Percentiles rank a stretch among this genome's conserved stretches.
Evolutionary conservation across 176 grass and related monocot genomes (phyloP).

Genomic region (Oryza meridionalis): DNA sequence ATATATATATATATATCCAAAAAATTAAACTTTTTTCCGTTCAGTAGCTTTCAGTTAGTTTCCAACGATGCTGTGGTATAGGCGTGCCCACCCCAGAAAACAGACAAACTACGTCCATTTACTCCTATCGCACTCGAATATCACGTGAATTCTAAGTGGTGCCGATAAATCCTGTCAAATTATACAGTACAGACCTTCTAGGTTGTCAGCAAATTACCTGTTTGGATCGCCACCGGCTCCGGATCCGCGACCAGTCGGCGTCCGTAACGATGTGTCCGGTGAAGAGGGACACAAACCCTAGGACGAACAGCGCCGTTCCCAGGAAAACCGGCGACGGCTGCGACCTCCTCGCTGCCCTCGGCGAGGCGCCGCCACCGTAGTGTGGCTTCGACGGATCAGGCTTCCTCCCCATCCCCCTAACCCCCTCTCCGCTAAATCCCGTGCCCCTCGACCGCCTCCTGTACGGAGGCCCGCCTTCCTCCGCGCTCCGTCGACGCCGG

Average conservation of each 20-base stretch:
- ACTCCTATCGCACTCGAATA: background rate
- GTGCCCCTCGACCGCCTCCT: background rate
- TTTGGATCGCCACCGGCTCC: constrained; percentile 64
- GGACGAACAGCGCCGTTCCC: constrained; percentile 60
- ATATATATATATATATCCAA: too few species aligned
- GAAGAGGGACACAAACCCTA: constrained; percentile 82
- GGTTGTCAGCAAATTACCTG: constrained; percentile 39
- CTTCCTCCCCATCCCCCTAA: constrained; percentile 56
- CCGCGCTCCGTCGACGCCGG: background rate
- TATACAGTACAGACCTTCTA: background rate
- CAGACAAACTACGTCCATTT: background rate
- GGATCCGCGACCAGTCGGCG: constrained; percentile 80
- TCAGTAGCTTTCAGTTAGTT: background rate
- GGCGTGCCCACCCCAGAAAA: background rate
- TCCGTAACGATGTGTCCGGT: constrained; percentile 82
- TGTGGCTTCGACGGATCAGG: constrained; percentile 38
- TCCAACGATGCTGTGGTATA: background rate
- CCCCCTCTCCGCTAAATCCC: constrained; percentile 2
- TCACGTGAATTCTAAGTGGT: background rate
- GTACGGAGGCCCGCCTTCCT: background rate
- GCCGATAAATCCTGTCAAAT: background rate
- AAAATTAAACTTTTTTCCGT: constrained; percentile 6
- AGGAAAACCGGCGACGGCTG: constrained; percentile 54
- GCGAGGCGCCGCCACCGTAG: constrained; percentile 36
- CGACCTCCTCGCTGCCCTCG: constrained; percentile 41